phyloP scores from a whole-genome alignment of 768 basidiomycete species.

The Mycena rosella region DNA sequence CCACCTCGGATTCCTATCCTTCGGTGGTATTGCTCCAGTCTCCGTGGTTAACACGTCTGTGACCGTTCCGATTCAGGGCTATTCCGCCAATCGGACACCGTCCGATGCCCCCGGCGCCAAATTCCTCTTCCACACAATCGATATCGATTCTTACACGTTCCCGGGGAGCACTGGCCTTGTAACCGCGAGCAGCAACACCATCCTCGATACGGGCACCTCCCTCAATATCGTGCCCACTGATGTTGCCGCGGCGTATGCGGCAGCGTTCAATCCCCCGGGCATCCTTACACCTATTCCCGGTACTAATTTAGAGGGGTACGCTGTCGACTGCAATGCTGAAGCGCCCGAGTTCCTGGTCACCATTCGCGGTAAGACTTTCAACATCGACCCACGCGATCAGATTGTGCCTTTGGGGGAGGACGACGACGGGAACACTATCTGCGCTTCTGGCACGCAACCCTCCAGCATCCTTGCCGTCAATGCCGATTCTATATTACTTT shows the following conservation, averaged over 20 bases:
- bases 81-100: conserved; percentile 13
- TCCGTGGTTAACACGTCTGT: background rate
- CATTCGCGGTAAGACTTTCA: conserved; percentile 34
- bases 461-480: conserved; percentile 4
- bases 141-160: conserved; percentile 34
- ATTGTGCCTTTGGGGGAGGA: conserved; percentile 26
- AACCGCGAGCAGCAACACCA: conserved; percentile 17
- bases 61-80: conserved; percentile 35
- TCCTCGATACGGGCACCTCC: conserved; percentile 31
- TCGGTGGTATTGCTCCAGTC: conserved; percentile 2
- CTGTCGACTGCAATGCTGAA: conserved; percentile 30
- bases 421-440: conserved; percentile 24
- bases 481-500: conserved; percentile 27
- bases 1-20: background rate
- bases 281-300: too few species aligned
- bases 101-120: conserved; percentile 16
- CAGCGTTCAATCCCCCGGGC: conserved; percentile 33
- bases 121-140: conserved; percentile 26
- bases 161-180: conserved; percentile 20
- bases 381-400: conserved; percentile 31
- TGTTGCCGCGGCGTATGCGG: conserved; percentile 33
- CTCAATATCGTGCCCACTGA: conserved; percentile 30
- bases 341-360: conserved; percentile 33
- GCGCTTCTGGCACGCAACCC: conserved; percentile 29
- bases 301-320: conserved; percentile 10